Base-by-base conservation (phyloP, 164 flowering plant species). In the Chimonanthus salicifolius region DNA sequence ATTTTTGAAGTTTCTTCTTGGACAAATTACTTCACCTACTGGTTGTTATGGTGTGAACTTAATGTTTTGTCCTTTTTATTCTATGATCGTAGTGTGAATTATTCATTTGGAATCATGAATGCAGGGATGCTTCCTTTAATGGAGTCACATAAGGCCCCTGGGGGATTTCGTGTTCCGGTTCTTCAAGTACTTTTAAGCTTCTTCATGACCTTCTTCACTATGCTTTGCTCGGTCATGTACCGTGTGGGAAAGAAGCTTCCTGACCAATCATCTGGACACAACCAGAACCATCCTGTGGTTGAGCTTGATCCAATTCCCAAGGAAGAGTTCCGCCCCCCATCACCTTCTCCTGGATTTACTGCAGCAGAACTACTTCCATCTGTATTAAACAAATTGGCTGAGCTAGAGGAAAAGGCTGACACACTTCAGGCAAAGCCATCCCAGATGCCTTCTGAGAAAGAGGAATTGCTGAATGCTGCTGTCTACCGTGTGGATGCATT, bases 371-470 rank as follows among this genome's bases (percentile, higher is more conserved):
- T 88, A 45, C 79, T 87, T 47, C 78, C 20, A 5, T 78, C 87
- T 71, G 88, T 91, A 1, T 51, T 90, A 76, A 89, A 87, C 77
- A 91, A 86, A 76, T 78, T 94, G 69, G 85, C 82, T 33, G 97
- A 88, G 78, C 87, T 94, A 63, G 98, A 94, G 82, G 89, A 88
- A 75, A 94, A 90, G 79, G 91, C 89, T 5, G 86, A 79, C 62
- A 81, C 79, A 3, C 90, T 94, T 64, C 84, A 85, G 72, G 72
- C 87, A 75, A 94, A 91, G 80, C 97, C 97, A 49, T 82, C 83
- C 62, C 87, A 85, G 83, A 92, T 94, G 98, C 98, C 98, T 21
- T 80, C 72, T 74, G 97, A 90, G 86, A 92, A 94, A 85, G 97
- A 85, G 70, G 97, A 94, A 79, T 78, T 92, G 81, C 77, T 94